These are phyloP conservation scores for Chaetoceros tenuissimus DNA, from an alignment of 108 stramenopile genomes.

Conservation along the genomic window DNA sequence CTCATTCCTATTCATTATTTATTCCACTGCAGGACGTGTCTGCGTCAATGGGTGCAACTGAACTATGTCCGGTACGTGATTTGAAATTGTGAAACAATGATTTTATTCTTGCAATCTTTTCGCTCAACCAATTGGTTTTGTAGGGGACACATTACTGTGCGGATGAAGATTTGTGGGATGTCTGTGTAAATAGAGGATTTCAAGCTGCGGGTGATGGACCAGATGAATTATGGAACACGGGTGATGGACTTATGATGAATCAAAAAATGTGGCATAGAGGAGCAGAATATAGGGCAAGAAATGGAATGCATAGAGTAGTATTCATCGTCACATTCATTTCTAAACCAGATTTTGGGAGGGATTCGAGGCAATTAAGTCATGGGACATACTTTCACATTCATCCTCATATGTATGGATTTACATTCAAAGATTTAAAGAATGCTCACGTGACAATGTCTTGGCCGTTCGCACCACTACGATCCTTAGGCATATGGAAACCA, in stretches of 20 bases:
- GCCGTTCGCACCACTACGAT: constrained; percentile 32
- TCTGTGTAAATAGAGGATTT: constrained; percentile 20
- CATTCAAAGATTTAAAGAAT: constrained; percentile 39
- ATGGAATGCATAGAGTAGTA: constrained; percentile 35
- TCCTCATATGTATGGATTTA: constrained; percentile 55
- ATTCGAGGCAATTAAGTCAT: constrained; percentile 35
- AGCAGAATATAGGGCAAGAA: constrained; percentile 16
- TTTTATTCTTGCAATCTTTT: no score
- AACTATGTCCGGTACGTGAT: constrained; percentile 45
- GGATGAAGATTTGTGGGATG: constrained; percentile 16
- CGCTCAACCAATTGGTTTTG: no score
- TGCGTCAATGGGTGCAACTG: constrained; percentile 45
- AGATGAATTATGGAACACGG: constrained; percentile 28
- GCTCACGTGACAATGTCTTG: constrained; percentile 15
- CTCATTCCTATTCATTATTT: constrained; percentile 46
- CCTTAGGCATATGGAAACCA: constrained; percentile 36
- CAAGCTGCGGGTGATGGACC: neutral
- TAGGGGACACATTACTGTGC: constrained; percentile 56
- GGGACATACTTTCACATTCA: constrained; percentile 66
- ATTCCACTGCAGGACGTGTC: constrained; percentile 46
- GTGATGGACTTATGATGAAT: constrained; percentile 43
- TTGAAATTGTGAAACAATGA: no score
- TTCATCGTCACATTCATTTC: constrained; percentile 48
- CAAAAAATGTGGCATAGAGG: constrained; percentile 61
- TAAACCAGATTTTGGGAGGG: constrained; percentile 19